phyloP scores from a whole-genome alignment of 2,329 filamentous ascomycete species.

The Aspergillus persii region DNA sequence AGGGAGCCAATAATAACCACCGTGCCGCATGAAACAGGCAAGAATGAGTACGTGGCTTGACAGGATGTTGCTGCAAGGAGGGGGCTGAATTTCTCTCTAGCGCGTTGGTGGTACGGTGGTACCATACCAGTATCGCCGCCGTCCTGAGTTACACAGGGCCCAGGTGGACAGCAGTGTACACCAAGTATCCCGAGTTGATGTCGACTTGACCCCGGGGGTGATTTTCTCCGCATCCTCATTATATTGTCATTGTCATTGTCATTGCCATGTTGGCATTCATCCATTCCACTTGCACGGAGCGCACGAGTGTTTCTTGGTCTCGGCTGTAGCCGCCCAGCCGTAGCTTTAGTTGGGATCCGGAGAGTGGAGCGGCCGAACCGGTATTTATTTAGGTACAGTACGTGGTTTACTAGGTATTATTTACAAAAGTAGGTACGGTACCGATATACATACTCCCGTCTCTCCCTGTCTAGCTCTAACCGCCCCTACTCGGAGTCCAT shows the following conservation, averaged over 20 bases:
- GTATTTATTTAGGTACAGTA: no score
- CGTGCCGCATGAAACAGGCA: not conserved
- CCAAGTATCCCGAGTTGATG: no score
- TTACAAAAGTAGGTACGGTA: no score
- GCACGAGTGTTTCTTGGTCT: not conserved
- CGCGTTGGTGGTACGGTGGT: not conserved
- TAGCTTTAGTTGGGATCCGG: not conserved
- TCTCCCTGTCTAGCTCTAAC: no score
- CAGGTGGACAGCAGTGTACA: no score
- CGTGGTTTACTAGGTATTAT: no score
- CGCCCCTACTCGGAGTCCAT: no score
- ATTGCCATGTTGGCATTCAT: not conserved
- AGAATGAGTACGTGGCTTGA: slow-evolving; percentile 6
- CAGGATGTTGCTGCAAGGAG: slow-evolving; percentile 7
- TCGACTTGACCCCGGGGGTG: not conserved
- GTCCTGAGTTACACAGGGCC: slow-evolving; percentile 3
- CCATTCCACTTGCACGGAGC: not conserved
- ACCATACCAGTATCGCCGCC: slow-evolving; percentile 1
- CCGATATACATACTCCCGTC: no score
- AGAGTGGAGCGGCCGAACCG: no score
- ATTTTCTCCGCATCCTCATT: not conserved
- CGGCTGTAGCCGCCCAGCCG: not conserved
- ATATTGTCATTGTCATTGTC: no score
- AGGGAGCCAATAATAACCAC: not conserved
- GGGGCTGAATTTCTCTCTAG: slow-evolving; percentile 6